These are phyloP conservation scores for Pinus tabuliformis DNA, from an alignment of 75 land plant genomes.

Conservation along the genomic window DNA sequence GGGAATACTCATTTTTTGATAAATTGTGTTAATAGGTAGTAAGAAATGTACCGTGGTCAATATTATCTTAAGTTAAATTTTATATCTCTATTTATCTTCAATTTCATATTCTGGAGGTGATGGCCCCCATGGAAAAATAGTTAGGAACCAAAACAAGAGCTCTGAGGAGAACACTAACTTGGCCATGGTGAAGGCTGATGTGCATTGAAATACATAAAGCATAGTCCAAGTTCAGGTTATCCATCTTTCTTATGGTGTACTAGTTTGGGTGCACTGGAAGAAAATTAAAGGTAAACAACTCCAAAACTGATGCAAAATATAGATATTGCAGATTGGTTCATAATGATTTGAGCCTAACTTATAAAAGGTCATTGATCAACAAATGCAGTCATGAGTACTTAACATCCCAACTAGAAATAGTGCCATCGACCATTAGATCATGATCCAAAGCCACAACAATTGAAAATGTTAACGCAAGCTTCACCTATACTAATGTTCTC, in stretches of 20 bases:
- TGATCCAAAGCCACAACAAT: neutral
- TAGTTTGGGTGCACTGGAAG: neutral
- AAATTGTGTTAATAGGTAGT: too few relatives aligned
- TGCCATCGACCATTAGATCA: neutral
- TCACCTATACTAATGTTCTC: conserved; percentile 8
- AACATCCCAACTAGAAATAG: neutral
- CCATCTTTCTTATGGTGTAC: neutral
- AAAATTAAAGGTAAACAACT: neutral
- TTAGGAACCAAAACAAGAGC: conserved; percentile 1
- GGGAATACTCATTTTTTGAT: too few relatives aligned
- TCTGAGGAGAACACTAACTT: neutral
- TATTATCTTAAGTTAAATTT: neutral
- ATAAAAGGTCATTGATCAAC: neutral
- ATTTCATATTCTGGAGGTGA: neutral
- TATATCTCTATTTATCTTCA: too few relatives aligned
- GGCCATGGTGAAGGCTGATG: neutral
- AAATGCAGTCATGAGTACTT: neutral
- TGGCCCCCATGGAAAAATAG: neutral
- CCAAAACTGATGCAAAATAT: neutral
- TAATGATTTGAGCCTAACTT: neutral
- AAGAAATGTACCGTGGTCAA: too few relatives aligned
- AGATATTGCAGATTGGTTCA: neutral
- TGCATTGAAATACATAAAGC: neutral
- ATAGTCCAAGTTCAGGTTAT: conserved; percentile 1
- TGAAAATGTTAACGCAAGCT: conserved; percentile 1